These are phyloP conservation scores for Lactarius hengduanensis DNA, from an alignment of 768 basidiomycete genomes.

Conservation along the genomic window DNA sequence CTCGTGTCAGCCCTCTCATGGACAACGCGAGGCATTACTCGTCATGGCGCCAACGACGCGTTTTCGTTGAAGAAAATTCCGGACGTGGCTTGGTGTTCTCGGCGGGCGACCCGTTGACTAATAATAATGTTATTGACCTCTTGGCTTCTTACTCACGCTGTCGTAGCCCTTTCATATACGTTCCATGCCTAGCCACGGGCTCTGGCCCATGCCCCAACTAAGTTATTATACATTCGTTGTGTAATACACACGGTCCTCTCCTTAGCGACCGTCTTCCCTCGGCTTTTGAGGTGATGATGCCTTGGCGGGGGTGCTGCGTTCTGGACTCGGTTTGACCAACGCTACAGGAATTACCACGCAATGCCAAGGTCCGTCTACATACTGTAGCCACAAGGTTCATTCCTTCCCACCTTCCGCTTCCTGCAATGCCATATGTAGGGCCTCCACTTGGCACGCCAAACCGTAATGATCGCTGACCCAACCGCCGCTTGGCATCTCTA, in stretches of 20 bases:
- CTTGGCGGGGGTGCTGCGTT: not conserved
- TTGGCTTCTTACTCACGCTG: not conserved
- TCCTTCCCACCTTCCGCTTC: not conserved
- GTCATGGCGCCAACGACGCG: not conserved
- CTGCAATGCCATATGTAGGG: constrained; percentile 14
- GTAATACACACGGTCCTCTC: not conserved
- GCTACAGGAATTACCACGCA: not conserved
- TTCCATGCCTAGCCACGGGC: not conserved
- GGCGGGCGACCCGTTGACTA: not conserved
- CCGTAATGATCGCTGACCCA: constrained; percentile 75
- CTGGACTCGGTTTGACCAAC: not conserved
- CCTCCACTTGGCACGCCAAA: constrained; percentile 43
- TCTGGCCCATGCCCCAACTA: not conserved
- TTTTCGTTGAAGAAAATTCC: not conserved
- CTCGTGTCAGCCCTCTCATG: not conserved
- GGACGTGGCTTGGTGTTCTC: not conserved
- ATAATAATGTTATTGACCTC: not conserved
- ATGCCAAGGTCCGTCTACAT: not conserved
- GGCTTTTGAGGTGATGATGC: not conserved
- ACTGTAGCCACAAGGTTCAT: not conserved
- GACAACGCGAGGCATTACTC: no score
- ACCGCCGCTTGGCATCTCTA: constrained; percentile 41
- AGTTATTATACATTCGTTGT: not conserved
- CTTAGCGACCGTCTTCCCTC: not conserved
- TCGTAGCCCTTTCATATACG: not conserved